Evolutionary conservation across 768 basidiomycete genomes (phyloP), one percentile per base, ranked within the genome.

Genomic region (Calvatia gigantea): DNA sequence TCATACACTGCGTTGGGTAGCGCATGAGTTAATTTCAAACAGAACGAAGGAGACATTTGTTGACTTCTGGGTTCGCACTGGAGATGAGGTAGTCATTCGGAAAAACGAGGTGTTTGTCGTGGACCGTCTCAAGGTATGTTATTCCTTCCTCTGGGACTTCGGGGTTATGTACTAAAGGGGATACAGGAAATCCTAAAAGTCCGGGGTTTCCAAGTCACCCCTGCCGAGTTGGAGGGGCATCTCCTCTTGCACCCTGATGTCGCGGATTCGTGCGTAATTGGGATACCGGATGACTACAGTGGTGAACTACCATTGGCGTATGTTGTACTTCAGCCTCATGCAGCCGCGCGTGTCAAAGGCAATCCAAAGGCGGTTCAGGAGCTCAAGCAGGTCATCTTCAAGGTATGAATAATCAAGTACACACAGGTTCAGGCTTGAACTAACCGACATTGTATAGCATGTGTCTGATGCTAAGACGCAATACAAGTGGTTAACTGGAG

Each of bases 271-370:
- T 85, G 86, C 60, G 83, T 87, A 6, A 84, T 91, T 6, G 80
- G 86, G 4, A 64, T 89, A 17, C 76, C 77, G 1, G 86, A 91
- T 61, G 88, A 90, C 21, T 89, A 86, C 64, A 86, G 79, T 55
- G 88, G 89, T 15, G 89, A 92, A 65, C 61, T 88, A 9, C 89
- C 90, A 0, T 62, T 87, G 51, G 89, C 89, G 6, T 91, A 81
- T 65, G 71, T 91, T 21, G 85, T 85, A 2, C 75, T 83, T 15
- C 70, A 70, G 43, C 71, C 73, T 12, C 70, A 74, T 3, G 71
- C 73, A 8, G 65, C 66, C 33, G 71, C 76, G 42, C 69, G 71
- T 28, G 68, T 75, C 19, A 58, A 67, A 37, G 64, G 66, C 32
- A 64, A 73, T 31, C 60, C 69, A 3, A 58, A 55, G 9, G 77